A percentile compares a stretch with the other conserved stretches of the same genome.
phyloP scores from a whole-genome alignment of 495 filamentous ascomycete species.

The Daldinia vernicosa region DNA sequence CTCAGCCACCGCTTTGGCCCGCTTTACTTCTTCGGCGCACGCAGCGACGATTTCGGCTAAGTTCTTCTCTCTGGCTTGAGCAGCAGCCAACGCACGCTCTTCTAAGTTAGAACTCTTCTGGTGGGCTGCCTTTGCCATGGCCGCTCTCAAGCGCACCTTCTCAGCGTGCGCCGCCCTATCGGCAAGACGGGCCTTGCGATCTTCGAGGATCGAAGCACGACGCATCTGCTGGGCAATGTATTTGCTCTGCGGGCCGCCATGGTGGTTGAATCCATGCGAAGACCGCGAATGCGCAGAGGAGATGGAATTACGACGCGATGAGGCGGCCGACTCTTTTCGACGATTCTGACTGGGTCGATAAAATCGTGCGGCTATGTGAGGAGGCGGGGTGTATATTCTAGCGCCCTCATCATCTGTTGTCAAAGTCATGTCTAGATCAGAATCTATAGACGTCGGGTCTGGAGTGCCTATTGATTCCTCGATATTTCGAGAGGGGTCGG shows the following conservation, averaged over 20 bases:
- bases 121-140: conserved; percentile 80
- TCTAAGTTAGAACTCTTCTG: conserved; percentile 70
- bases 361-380: conserved; percentile 88
- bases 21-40: conserved; percentile 93
- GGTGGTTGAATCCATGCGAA: conserved; percentile 67
- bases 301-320: conserved; percentile 87
- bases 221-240: conserved; percentile 90
- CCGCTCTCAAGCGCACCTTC: conserved; percentile 91
- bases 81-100: conserved; percentile 87
- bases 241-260: conserved; percentile 74
- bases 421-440: conserved; percentile 49
- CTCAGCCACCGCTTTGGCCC: conserved; percentile 92
- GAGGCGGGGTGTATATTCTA: conserved; percentile 71
- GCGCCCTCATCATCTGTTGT: conserved; percentile 51
- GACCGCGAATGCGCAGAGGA: conserved; percentile 82
- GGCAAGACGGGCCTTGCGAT: conserved; percentile 89
- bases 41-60: conserved; percentile 91
- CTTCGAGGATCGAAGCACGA: conserved; percentile 90
- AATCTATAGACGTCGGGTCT: conserved; percentile 45
- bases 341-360: conserved; percentile 73
- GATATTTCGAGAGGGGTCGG: conserved; percentile 56
- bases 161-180: conserved; percentile 95
- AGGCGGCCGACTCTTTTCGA: conserved; percentile 84
- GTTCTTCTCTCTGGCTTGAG: conserved; percentile 88
- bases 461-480: conserved; percentile 55